Percentiles rank a stretch among this genome's conserved stretches.
Conservation (phyloP, 805 yeast species). For the Hanseniaspora valbyensis region DNA sequence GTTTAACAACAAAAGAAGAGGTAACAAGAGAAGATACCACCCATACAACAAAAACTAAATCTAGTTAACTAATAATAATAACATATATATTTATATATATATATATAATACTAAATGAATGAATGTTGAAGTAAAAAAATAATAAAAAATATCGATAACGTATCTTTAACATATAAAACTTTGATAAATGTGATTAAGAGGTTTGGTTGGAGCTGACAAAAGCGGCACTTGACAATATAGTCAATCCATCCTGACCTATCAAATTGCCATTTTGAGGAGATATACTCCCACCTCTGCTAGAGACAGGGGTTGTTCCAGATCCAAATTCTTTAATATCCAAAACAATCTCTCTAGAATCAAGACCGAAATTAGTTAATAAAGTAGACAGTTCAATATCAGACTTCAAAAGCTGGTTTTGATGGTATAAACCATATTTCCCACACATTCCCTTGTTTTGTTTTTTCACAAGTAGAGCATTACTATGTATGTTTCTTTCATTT, state of each 20-base stretch:
- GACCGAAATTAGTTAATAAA: constrained; percentile 3
- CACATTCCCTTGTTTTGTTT: not conserved
- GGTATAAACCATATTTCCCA: constrained; percentile 7
- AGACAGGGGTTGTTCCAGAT: too few species aligned
- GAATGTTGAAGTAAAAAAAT: not conserved
- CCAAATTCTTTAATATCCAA: constrained; percentile 12
- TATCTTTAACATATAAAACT: too few species aligned
- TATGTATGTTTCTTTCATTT: constrained; percentile 8
- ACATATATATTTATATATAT: not conserved
- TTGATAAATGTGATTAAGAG: too few species aligned
- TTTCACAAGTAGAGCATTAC: not conserved
- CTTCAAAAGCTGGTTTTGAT: constrained; percentile 7
- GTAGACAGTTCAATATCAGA: constrained; percentile 12
- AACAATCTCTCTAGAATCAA: not conserved
- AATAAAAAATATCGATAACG: not conserved
- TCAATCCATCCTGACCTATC: not conserved
- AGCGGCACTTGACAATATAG: constrained; percentile 8
- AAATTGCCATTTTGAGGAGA: not conserved
- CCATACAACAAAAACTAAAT: constrained; percentile 3
- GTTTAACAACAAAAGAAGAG: not conserved
- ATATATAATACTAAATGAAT: not conserved
- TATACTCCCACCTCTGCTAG: not conserved
- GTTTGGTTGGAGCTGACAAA: constrained; percentile 24
- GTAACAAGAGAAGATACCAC: constrained; percentile 7
- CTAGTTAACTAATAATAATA: not conserved